phyloP scores from a whole-genome alignment of 148 eudicot genomes.

The Camellia lanceoleosa region DNA sequence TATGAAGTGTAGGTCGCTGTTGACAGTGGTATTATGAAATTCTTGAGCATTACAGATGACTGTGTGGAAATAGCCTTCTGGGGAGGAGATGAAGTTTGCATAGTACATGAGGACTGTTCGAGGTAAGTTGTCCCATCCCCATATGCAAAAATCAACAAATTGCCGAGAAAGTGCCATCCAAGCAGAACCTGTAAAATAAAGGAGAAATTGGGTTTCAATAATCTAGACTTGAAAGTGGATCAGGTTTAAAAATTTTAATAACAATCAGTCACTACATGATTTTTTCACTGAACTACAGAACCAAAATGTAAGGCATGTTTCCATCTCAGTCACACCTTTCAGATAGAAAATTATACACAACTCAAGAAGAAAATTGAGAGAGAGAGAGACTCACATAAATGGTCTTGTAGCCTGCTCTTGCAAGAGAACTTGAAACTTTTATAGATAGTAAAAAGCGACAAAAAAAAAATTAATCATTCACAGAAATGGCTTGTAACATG shows the following conservation, averaged over 20 bases:
- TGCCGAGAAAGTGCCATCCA: constrained; percentile 60
- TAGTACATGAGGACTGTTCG: constrained; percentile 58
- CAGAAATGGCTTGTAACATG: neutral
- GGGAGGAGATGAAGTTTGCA: constrained; percentile 52
- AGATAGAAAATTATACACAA: too few species aligned
- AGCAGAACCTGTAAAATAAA: constrained; percentile 42
- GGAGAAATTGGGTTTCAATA: neutral
- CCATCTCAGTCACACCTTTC: too few species aligned
- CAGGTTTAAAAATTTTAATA: neutral
- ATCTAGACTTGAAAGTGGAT: too few species aligned
- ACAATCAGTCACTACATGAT: neutral
- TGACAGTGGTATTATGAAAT: constrained; percentile 45
- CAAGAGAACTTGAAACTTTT: too few species aligned
- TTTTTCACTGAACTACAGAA: neutral
- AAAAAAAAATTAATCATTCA: neutral
- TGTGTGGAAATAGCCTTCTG: constrained; percentile 60
- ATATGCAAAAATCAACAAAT: constrained; percentile 44
- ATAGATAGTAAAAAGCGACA: too few species aligned
- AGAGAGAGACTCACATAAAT: too few species aligned
- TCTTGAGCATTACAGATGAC: constrained; percentile 49
- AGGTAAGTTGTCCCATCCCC: constrained; percentile 66
- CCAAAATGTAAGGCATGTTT: neutral
- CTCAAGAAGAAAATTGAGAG: too few species aligned
- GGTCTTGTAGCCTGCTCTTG: too few species aligned
- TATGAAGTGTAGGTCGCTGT: constrained; percentile 56